Conservation (phyloP, 2,329 filamentous ascomycete genomes). For the Phaeosphaeria sp. region DNA sequence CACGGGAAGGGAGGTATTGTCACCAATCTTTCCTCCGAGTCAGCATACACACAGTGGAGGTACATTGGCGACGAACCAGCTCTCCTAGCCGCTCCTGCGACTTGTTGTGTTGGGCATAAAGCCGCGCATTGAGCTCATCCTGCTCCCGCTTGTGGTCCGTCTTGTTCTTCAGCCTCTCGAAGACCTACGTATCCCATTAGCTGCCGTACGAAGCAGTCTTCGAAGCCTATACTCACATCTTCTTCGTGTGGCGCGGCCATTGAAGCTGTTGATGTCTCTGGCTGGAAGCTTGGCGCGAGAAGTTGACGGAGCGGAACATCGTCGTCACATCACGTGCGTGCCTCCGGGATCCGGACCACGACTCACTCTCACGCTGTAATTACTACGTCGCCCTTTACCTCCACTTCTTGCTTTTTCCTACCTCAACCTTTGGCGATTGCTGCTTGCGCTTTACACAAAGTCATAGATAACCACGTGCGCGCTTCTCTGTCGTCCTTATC, state of each 20-base stretch:
- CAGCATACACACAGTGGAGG: constrained; percentile 6
- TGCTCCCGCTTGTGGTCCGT: constrained; percentile 67
- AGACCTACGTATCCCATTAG: constrained; percentile 56
- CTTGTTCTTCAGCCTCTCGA: constrained; percentile 65
- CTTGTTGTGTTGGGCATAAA: constrained; percentile 65
- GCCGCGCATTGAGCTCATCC: constrained; percentile 65
- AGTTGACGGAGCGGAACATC: constrained; percentile 3
- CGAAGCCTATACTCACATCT: constrained; percentile 47
- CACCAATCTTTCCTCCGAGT: constrained; percentile 64
- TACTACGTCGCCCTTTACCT: background rate
- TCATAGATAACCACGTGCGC: background rate
- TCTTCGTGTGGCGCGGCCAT: constrained; percentile 54
- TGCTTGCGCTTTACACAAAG: background rate
- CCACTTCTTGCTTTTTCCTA: background rate
- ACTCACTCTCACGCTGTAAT: constrained; percentile 1
- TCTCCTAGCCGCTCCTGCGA: constrained; percentile 69
- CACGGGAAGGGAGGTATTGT: constrained; percentile 86
- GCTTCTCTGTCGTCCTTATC: constrained; percentile 4
- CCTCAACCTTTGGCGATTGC: background rate
- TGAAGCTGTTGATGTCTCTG: constrained; percentile 39
- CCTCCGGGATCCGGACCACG: constrained; percentile 7
- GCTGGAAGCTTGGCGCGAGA: constrained; percentile 33
- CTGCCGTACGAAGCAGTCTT: background rate
- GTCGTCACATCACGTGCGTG: constrained; percentile 22
- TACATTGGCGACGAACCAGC: constrained; percentile 58